These are phyloP conservation scores for Macrophomina phaseolina DNA, from an alignment of 2,329 filamentous ascomycete genomes.

Conservation along the genomic window DNA sequence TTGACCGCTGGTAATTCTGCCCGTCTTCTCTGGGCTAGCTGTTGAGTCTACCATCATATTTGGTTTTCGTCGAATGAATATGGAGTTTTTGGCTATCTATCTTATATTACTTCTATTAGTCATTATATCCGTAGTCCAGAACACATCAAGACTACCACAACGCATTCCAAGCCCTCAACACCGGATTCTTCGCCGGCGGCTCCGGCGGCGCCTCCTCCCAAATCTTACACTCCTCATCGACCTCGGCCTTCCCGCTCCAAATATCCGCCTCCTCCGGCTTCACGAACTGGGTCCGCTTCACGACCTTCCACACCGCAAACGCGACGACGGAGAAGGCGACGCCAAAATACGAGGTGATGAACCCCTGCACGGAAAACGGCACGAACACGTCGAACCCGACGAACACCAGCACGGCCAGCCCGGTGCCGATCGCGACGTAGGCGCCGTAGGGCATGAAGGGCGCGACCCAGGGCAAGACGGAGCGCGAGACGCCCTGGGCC, in stretches of 20 bases:
- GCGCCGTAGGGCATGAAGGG: slow-evolving; percentile 21
- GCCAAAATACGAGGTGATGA: slow-evolving; percentile 19
- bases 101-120: too few relatives aligned
- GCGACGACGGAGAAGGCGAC: slow-evolving; percentile 29
- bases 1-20: too few relatives aligned
- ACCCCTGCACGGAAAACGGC: slow-evolving; percentile 11
- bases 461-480: slow-evolving; percentile 42
- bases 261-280: slow-evolving; percentile 26
- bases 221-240: slow-evolving; percentile 18
- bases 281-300: slow-evolving; percentile 39
- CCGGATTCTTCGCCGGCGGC: slow-evolving; percentile 6
- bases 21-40: too few relatives aligned
- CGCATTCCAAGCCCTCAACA: slow-evolving; percentile 11
- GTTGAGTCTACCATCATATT: too few relatives aligned
- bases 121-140: too few relatives aligned
- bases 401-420: neutral
- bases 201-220: slow-evolving; percentile 15
- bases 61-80: too few relatives aligned
- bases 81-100: too few relatives aligned
- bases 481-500: slow-evolving; percentile 56
- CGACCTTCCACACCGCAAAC: slow-evolving; percentile 38
- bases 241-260: slow-evolving; percentile 7
- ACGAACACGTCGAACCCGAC: slow-evolving; percentile 21
- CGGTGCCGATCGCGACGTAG: neutral
- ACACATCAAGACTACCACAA: too few relatives aligned